phyloP scores from a whole-genome alignment of 345 rosid genomes.

The Conringia planisiliqua region DNA sequence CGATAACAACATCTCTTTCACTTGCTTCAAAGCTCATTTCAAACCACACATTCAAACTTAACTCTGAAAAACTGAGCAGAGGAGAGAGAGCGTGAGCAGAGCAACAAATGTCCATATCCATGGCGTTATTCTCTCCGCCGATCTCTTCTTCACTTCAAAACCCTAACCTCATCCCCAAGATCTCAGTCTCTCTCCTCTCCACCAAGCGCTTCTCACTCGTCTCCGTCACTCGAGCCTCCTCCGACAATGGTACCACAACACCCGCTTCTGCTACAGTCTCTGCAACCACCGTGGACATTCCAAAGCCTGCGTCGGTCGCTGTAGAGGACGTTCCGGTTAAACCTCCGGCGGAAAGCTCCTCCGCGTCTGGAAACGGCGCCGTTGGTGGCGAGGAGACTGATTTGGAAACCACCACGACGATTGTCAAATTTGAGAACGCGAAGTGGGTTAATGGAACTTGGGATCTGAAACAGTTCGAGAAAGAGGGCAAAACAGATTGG shows the following conservation, averaged over 20 bases:
- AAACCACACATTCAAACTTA: slow-evolving; percentile 29
- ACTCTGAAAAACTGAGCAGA: slow-evolving; percentile 4
- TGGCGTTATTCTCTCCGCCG: slow-evolving; percentile 54
- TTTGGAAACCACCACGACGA: slow-evolving; percentile 16
- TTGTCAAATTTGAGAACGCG: slow-evolving; percentile 47
- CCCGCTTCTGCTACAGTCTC: slow-evolving; percentile 40
- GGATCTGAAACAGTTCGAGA: slow-evolving; percentile 82
- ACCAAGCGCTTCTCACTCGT: slow-evolving; percentile 31
- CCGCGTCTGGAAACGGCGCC: slow-evolving; percentile 27
- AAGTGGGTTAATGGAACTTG: slow-evolving; percentile 89
- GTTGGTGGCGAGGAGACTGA: slow-evolving; percentile 17
- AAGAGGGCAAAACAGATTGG: slow-evolving; percentile 73
- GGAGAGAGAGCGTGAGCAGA: background rate
- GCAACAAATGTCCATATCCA: slow-evolving; percentile 50
- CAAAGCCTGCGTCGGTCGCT: slow-evolving; percentile 4
- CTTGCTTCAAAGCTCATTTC: background rate
- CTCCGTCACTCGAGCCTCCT: slow-evolving; percentile 41
- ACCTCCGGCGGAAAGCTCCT: slow-evolving; percentile 9
- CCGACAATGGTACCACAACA: slow-evolving; percentile 54
- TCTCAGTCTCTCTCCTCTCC: slow-evolving; percentile 40
- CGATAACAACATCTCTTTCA: slow-evolving; percentile 8
- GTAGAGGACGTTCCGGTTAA: slow-evolving; percentile 1
- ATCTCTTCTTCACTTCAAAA: slow-evolving; percentile 35
- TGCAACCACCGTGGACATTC: slow-evolving; percentile 26
- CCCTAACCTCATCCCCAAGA: slow-evolving; percentile 37